Percentiles rank a stretch among this genome's conserved stretches.
phyloP scores from a whole-genome alignment of 164 flowering plant species.

The Stephania yunnanensis region DNA sequence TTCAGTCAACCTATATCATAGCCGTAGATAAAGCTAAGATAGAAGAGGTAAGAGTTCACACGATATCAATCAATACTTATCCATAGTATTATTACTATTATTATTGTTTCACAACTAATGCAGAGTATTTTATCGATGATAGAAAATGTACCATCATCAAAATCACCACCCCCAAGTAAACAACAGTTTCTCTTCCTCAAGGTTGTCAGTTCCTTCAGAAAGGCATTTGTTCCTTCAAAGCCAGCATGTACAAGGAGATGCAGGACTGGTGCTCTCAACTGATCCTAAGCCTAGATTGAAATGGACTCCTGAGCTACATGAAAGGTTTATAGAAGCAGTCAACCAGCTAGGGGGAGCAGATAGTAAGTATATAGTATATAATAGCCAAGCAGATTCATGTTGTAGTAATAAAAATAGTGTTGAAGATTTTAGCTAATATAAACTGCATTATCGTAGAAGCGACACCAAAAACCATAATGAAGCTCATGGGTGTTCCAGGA shows the following conservation, averaged over 20 bases:
- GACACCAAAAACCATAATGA: constrained; percentile 91
- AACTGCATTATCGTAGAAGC: constrained; percentile 59
- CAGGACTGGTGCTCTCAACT: constrained; percentile 92
- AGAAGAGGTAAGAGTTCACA: constrained; percentile 7
- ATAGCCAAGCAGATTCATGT: constrained; percentile 7
- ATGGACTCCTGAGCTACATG: constrained; percentile 96
- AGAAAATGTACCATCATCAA: constrained; percentile 63
- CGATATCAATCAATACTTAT: neutral
- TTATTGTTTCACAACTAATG: neutral
- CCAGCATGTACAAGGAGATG: constrained; percentile 58
- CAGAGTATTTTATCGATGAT: constrained; percentile 6
- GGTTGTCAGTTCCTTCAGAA: constrained; percentile 51
- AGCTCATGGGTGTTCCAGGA: constrained; percentile 95
- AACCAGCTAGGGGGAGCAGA: constrained; percentile 96
- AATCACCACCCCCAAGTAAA: constrained; percentile 45
- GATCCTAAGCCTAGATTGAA: constrained; percentile 95
- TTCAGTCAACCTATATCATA: neutral
- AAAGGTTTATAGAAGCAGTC: constrained; percentile 82
- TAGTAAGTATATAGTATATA: constrained; percentile 54
- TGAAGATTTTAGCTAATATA: constrained; percentile 9
- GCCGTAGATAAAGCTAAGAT: constrained; percentile 3
- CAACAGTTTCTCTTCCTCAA: constrained; percentile 43
- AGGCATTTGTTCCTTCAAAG: constrained; percentile 67
- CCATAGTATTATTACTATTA: neutral
- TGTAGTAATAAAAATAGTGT: neutral